phyloP scores from a whole-genome alignment of 2,329 filamentous ascomycete species.

The Domatiomyces catenatus region DNA sequence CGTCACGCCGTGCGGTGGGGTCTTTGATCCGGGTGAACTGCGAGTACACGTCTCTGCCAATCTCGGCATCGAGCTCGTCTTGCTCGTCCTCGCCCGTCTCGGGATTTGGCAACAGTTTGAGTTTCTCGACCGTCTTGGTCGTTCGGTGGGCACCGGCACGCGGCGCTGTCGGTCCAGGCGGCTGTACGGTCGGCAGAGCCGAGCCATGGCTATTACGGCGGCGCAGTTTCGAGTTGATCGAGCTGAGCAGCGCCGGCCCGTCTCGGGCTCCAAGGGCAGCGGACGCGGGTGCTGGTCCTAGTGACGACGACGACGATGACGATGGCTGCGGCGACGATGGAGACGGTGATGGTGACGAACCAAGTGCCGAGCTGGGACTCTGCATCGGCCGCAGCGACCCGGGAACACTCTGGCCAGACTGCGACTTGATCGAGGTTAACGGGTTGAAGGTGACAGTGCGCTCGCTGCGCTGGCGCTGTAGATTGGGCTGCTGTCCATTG shows the following conservation, averaged over 20 bases:
- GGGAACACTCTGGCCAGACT: conserved; percentile 27
- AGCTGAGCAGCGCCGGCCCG: conserved; percentile 48
- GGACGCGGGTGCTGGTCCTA: conserved; percentile 27
- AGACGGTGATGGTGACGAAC: conserved; percentile 5
- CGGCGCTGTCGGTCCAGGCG: conserved; percentile 28
- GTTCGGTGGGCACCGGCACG: conserved; percentile 93
- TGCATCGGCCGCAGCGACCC: conserved; percentile 29
- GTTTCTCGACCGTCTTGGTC: conserved; percentile 87
- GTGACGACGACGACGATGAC: conserved; percentile 14
- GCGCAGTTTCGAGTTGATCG: conserved; percentile 74
- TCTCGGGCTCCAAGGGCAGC: conserved; percentile 24
- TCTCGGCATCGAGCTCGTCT: conserved; percentile 69
- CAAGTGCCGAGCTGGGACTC: conserved; percentile 24
- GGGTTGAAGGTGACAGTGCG: conserved; percentile 36
- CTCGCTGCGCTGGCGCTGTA: conserved; percentile 25
- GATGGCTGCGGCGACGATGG: conserved; percentile 34
- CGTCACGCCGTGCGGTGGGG: conserved; percentile 79
- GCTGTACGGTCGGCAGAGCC: conserved; percentile 31
- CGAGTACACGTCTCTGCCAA: conserved; percentile 86
- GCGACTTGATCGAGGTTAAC: conserved; percentile 30
- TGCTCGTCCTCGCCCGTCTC: conserved; percentile 51
- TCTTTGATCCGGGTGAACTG: conserved; percentile 98
- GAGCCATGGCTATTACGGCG: conserved; percentile 70
- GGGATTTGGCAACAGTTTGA: conserved; percentile 89
- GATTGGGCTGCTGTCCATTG: conserved; percentile 14